Base-by-base conservation (phyloP, 78 protist genomes). In the Fonticula alba region DNA sequence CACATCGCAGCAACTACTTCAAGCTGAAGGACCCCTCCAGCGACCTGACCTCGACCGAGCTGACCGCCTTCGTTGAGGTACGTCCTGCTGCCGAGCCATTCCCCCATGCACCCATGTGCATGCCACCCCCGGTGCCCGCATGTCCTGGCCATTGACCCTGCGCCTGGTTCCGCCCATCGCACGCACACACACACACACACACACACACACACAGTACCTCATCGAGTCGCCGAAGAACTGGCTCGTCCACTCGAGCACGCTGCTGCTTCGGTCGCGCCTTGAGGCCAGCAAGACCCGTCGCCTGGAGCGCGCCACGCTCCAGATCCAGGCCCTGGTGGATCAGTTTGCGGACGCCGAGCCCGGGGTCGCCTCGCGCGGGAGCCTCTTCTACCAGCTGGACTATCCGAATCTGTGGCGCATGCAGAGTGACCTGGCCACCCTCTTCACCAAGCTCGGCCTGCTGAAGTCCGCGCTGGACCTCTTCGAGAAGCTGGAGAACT, bases 211-310 rank as follows among this genome's bases (percentile, higher is more conserved):
- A n/a, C 32, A 51, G 15, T 64, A 55, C 33, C 46, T 61, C 37
- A 19, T 24, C 24, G 15, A 20, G 22, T 20, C 55, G 22, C 73
- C 79, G 11, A 66, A 70, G 57, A 72, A 78, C 60, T 82, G 87
- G 87, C 32, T 76, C 43, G 79, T 82, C n/a, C 75, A 82, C 73
- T 60, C 80, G 1, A 73, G 61, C 75, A 75, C 75, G n/a, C 74
- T 82, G 20, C 66, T 82, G 26, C 55, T 82, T 29, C 64, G 72
- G 37, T 55, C 75, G 17, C 67, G 87, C 29, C 54, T 82, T 27
- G 87, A 82, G 69, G 64, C 58, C 52, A 55, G 52, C 7, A 26
- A 35, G 57, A 1, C 29, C 26, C 29, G 64, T 1, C 62, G 69
- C 14, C 63, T 62, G 26, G 68, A 57, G 26, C 75, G 40, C 33